Conservation (phyloP, 1,139 yeast genomes). For the Taphrina flavorubra region DNA sequence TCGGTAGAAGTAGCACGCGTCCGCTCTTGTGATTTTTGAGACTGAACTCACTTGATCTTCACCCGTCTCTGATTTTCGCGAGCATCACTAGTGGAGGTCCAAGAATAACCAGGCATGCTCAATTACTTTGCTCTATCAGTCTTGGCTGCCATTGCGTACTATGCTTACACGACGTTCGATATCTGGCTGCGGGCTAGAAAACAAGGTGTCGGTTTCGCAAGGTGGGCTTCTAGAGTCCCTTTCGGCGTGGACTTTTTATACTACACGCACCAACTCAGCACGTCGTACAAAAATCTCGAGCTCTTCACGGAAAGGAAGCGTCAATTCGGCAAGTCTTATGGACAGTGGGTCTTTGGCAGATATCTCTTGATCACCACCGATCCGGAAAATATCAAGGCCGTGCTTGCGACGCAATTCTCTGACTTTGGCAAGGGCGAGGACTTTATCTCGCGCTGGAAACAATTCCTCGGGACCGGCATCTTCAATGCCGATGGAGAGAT, state of each 20-base stretch:
- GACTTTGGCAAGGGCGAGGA: slow-evolving; percentile 60
- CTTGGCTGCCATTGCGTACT: slow-evolving; percentile 1
- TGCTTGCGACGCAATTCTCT: slow-evolving; percentile 55
- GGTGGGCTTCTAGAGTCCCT: slow-evolving; percentile 1
- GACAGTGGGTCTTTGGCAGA: slow-evolving; percentile 16
- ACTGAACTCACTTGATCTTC: too few species aligned
- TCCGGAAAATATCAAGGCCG: slow-evolving; percentile 46
- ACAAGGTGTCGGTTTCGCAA: background rate
- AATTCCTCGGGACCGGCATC: slow-evolving; percentile 64
- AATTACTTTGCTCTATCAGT: background rate
- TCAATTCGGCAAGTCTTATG: slow-evolving; percentile 20
- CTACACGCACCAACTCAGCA: slow-evolving; percentile 6
- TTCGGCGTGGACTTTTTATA: slow-evolving; percentile 21
- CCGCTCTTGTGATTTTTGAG: too few species aligned
- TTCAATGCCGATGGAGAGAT: slow-evolving; percentile 63
- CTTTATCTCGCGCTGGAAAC: slow-evolving; percentile 45
- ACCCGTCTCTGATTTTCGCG: too few species aligned
- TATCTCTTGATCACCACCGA: slow-evolving; percentile 26
- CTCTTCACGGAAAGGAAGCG: slow-evolving; percentile 2
- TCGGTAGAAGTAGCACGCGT: too few species aligned
- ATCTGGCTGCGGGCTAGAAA: slow-evolving; percentile 6
- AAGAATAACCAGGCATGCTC: background rate
- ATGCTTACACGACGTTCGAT: background rate
- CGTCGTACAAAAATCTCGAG: slow-evolving; percentile 25
- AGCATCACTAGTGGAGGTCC: too few species aligned